Conservation (phyloP, 1,284 basidiomycete genomes). For the Amylostereum chailletii region DNA sequence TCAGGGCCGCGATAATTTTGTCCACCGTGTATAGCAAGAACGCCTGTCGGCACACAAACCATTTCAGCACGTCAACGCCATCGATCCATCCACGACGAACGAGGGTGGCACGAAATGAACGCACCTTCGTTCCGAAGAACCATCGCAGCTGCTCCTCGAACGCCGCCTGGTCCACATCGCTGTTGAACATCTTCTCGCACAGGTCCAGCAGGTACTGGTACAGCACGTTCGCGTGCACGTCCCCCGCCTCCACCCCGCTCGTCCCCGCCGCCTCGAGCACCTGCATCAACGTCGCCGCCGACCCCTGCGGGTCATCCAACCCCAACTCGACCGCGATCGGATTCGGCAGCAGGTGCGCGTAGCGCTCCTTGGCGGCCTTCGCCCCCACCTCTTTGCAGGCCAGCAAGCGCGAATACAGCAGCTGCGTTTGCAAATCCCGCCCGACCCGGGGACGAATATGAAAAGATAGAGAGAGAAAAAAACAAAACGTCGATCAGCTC, state of each 20-base stretch:
- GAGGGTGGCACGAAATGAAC: not conserved
- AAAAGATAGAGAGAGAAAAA: constrained; percentile 22
- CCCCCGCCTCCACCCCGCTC: constrained; percentile 25
- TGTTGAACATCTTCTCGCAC: constrained; percentile 92
- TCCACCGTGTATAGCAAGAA: constrained; percentile 90
- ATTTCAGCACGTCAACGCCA: not conserved
- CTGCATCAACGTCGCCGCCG: constrained; percentile 56
- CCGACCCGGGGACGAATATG: not conserved
- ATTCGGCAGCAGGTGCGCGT: constrained; percentile 54
- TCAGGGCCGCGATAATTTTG: constrained; percentile 79
- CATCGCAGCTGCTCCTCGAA: constrained; percentile 95
- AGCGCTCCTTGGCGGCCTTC: constrained; percentile 49
- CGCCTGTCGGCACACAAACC: constrained; percentile 46
- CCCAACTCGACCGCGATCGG: constrained; percentile 68
- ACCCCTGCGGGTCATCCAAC: constrained; percentile 68
- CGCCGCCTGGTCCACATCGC: constrained; percentile 80
- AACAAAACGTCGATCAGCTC: constrained; percentile 7
- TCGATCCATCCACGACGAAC: constrained; percentile 1
- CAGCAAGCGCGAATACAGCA: constrained; percentile 83
- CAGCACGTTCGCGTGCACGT: constrained; percentile 42
- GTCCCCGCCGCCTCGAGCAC: constrained; percentile 44
- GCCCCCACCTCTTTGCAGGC: constrained; percentile 80
- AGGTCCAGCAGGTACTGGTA: constrained; percentile 87
- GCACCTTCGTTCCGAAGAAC: constrained; percentile 95
- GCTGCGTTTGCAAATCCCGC: constrained; percentile 32